Base-by-base conservation (phyloP, 441 rosid genomes). In the Isatis lusitanica region DNA sequence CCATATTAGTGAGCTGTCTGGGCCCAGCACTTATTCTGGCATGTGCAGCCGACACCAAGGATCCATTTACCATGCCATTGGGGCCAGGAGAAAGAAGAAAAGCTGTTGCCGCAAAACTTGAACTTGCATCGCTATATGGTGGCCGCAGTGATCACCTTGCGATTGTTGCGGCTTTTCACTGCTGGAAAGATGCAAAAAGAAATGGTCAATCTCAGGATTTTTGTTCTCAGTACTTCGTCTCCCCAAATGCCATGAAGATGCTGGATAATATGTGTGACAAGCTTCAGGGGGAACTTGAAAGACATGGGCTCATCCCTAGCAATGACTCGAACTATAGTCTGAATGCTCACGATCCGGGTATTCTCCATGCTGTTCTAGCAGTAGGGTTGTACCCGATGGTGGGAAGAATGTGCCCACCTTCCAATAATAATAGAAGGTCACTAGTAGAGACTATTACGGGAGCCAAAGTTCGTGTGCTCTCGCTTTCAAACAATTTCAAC, bases 1-100 rank as follows among this genome's bases (percentile, higher is more conserved):
- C 97, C 65, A 81, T 93, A 78, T 75, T 93, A 81, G 85, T 93
- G 87, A 85, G 87, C 78, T 91, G 94, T 80, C 91, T 93, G 46
- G 96, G 88, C 72, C 97, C 97, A 53, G 96, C 98, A 61, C 79
- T 93, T 79, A 93, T 95, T 43, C 50, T 93, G 63, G 98, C 96
- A 10, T 93, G 96, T 83, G 94, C 97, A 47, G 81, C 90, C 8
- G 94, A 93, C 73, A 86, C 80, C 74, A 88, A 83, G 80, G 90
- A 88, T 46, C 98, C 98, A 6, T 91, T 91, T 66, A 87, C 85
- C 40, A 82, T 90, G 70, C 96, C 98, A 44, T 72, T 93, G 82
- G 59, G 74, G 40, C 89, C 89, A 51, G 66, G 71, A 76, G 93
- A 87, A 73, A 93, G 83, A 82, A 84, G 85, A 79, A 90, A 75